These are phyloP conservation scores for Backusella liffmaniae DNA, from an alignment of 192 early-diverging fungal genomes.

Conservation along the genomic window DNA sequence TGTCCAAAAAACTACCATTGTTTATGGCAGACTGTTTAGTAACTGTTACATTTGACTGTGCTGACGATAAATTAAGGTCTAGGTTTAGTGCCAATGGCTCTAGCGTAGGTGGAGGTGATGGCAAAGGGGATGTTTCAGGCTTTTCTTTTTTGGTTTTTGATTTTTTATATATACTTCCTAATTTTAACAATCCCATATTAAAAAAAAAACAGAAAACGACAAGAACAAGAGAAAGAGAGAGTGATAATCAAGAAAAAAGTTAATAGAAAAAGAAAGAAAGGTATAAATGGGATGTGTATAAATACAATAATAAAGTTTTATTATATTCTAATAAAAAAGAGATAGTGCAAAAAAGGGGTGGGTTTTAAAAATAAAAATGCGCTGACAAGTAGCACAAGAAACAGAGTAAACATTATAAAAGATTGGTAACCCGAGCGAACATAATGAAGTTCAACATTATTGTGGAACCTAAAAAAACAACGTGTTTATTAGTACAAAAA, in stretches of 20 bases:
- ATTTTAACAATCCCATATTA: slow-evolving; percentile 14
- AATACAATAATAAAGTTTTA: not conserved
- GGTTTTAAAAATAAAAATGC: not conserved
- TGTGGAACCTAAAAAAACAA: not conserved
- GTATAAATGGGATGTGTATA: not conserved
- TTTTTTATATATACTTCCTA: slow-evolving; percentile 21
- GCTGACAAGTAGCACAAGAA: not conserved
- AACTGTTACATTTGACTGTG: not conserved
- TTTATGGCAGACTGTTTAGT: not conserved
- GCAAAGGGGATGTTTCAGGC: not conserved
- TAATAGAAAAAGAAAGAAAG: not conserved
- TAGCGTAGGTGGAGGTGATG: not conserved
- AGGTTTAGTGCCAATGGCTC: slow-evolving; percentile 3
- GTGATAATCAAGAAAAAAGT: not conserved
- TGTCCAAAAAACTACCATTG: not conserved
- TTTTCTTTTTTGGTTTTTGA: slow-evolving; percentile 8
- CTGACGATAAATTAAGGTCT: not conserved
- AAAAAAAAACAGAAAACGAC: not conserved
- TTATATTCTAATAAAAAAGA: not conserved
- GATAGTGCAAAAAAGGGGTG: not conserved
- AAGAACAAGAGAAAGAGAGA: not conserved
- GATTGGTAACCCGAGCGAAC: not conserved
- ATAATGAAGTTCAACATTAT: slow-evolving; percentile 3
- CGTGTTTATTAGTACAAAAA: not conserved
- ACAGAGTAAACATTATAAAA: not conserved